These are phyloP conservation scores for Aspergillus carlsbadensis DNA, from an alignment of 495 filamentous ascomycete genomes.

Conservation along the genomic window DNA sequence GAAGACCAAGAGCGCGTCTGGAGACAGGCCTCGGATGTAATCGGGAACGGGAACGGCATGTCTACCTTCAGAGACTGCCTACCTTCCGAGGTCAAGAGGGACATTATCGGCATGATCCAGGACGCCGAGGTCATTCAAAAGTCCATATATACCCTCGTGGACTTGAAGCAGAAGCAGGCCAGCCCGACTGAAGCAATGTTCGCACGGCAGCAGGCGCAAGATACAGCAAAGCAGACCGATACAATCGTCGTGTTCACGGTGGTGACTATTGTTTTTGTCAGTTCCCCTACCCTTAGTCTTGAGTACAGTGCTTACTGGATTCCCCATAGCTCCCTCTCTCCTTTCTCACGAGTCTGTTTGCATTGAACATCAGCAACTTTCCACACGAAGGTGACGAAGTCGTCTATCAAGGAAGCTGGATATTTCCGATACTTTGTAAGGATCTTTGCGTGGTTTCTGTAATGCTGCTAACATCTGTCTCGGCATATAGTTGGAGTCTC, in stretches of 20 bases:
- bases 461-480: too few relatives aligned
- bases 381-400: slow-evolving; percentile 16
- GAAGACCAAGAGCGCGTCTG: slow-evolving; percentile 27
- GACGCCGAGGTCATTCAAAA: too few relatives aligned
- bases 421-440: slow-evolving; percentile 10
- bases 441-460: too few relatives aligned
- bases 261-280: too few relatives aligned
- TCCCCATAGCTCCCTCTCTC: slow-evolving; percentile 21
- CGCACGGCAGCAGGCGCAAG: slow-evolving; percentile 8
- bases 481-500: too few relatives aligned
- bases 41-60: too few relatives aligned
- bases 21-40: neutral
- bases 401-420: slow-evolving; percentile 17
- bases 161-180: slow-evolving; percentile 6
- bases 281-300: too few relatives aligned
- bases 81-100: too few relatives aligned
- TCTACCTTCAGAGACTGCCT: too few relatives aligned
- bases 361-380: slow-evolving; percentile 21
- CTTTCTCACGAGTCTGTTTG: slow-evolving; percentile 23
- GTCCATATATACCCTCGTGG: neutral
- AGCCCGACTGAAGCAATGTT: slow-evolving; percentile 4
- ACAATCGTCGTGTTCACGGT: slow-evolving; percentile 11
- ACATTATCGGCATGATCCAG: too few relatives aligned
- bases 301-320: too few relatives aligned
- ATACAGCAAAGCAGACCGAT: neutral